A percentile compares a stretch with the other conserved stretches of the same genome.
These are phyloP conservation scores for Physcomitrellopsis africana DNA, from an alignment of 225 moss, liverwort and hornwort genomes.

Conservation along the genomic window DNA sequence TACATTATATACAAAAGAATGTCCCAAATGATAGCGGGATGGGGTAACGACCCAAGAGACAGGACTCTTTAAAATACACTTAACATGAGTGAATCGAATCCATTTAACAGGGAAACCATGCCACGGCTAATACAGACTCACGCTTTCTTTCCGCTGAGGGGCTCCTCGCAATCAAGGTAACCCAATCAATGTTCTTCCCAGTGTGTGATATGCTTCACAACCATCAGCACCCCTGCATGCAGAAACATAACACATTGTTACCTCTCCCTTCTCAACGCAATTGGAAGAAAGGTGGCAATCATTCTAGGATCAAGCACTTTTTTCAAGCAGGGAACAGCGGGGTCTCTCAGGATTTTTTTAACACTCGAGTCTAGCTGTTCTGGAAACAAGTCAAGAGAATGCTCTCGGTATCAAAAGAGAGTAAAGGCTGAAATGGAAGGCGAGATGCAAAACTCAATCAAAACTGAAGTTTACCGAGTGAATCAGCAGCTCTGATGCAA, in stretches of 20 bases:
- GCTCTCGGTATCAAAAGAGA: too few relatives aligned
- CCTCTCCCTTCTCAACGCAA: too few relatives aligned
- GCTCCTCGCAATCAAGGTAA: conserved; percentile 22
- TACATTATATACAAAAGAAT: conserved; percentile 46
- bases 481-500: not conserved
- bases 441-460: too few relatives aligned
- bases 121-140: conserved; percentile 13
- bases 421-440: too few relatives aligned
- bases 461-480: too few relatives aligned
- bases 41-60: conserved; percentile 11
- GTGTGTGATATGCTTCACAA: conserved; percentile 6
- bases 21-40: conserved; percentile 25
- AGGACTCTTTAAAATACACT: conserved; percentile 23
- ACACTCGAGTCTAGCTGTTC: too few relatives aligned
- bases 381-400: too few relatives aligned
- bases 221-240: conserved; percentile 10
- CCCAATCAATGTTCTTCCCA: conserved; percentile 18
- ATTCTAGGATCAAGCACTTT: too few relatives aligned
- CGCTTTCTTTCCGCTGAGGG: conserved; percentile 27
- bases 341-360: too few relatives aligned
- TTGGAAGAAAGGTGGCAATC: too few relatives aligned
- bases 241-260: too few relatives aligned
- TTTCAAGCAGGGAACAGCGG: too few relatives aligned
- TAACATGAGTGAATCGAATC: conserved; percentile 30
- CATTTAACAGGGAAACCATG: conserved; percentile 10